Evolutionary conservation across 768 basidiomycete species (phyloP).

Genomic region (Phanerochaete sordida): DNA sequence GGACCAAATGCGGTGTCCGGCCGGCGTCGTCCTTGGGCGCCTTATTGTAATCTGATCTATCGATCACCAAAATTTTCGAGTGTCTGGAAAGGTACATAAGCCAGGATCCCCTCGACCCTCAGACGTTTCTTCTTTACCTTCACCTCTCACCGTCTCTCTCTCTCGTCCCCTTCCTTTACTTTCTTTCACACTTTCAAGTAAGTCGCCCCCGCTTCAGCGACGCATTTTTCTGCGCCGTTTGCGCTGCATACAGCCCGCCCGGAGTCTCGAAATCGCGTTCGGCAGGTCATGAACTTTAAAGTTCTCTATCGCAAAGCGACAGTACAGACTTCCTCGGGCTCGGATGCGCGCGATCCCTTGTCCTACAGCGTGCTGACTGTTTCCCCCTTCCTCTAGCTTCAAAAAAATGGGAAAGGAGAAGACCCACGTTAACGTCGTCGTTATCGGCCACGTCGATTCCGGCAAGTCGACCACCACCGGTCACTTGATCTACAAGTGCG

Average conservation of each 20-base stretch:
- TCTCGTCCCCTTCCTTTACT: slow-evolving; percentile 21
- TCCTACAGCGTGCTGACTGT: background rate
- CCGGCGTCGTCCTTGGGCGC: slow-evolving; percentile 13
- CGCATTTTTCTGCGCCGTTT: background rate
- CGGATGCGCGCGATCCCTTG: background rate
- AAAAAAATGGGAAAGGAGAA: slow-evolving; percentile 94
- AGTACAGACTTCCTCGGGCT: background rate
- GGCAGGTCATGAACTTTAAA: background rate
- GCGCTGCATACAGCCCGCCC: background rate
- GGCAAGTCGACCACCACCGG: slow-evolving; percentile 99
- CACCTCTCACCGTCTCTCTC: slow-evolving; percentile 31
- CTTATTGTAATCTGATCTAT: slow-evolving; percentile 23
- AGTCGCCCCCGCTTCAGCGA: background rate
- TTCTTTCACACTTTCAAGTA: slow-evolving; percentile 15
- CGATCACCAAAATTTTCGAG: slow-evolving; percentile 29
- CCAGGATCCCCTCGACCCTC: slow-evolving; percentile 25
- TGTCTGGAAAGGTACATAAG: slow-evolving; percentile 28
- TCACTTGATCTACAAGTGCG: slow-evolving; percentile 99
- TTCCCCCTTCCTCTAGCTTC: slow-evolving; percentile 37
- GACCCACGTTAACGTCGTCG: slow-evolving; percentile 96
- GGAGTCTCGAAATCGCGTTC: background rate
- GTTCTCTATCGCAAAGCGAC: background rate
- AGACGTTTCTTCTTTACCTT: slow-evolving; percentile 33
- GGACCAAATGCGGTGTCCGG: slow-evolving; percentile 15
- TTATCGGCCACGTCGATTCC: slow-evolving; percentile 99